Percentiles rank a stretch among this genome's conserved stretches.
Evolutionary conservation across 306 rosid species (phyloP).

Genomic region (Trifolium pratense): DNA sequence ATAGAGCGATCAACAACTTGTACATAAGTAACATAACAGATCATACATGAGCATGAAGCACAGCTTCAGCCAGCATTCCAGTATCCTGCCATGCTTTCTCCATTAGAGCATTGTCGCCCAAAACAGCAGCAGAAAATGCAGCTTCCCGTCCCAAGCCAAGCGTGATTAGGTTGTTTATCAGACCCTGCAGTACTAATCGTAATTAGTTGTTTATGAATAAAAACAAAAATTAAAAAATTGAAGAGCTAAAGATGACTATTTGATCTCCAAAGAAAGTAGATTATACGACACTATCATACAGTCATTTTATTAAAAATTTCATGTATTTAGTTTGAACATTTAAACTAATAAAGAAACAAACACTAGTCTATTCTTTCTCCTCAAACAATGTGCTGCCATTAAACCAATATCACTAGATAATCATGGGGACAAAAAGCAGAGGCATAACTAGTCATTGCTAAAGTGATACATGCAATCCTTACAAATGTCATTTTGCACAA

Average conservation of each 20-base stretch:
- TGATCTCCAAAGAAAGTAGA: slow-evolving; percentile 24
- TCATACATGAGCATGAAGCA: slow-evolving; percentile 95
- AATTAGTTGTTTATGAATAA: slow-evolving; percentile 20
- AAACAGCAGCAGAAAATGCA: slow-evolving; percentile 93
- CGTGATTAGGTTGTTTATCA: slow-evolving; percentile 79
- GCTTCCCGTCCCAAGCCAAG: slow-evolving; percentile 97
- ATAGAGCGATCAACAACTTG: slow-evolving; percentile 17
- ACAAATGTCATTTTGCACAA: background rate
- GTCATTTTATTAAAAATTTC: slow-evolving; percentile 11
- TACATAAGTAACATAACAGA: background rate
- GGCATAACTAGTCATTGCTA: background rate
- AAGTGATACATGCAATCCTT: background rate
- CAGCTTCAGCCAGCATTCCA: slow-evolving; percentile 99
- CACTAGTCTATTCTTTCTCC: background rate
- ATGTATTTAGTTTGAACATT: slow-evolving; percentile 1
- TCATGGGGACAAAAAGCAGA: slow-evolving; percentile 20
- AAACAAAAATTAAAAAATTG: background rate
- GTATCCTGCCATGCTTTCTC: slow-evolving; percentile 99
- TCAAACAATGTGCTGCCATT: background rate
- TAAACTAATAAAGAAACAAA: slow-evolving; percentile 6
- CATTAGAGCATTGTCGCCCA: slow-evolving; percentile 97
- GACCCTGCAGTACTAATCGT: slow-evolving; percentile 63
- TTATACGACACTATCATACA: background rate
- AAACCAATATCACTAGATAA: background rate
- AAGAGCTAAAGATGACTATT: slow-evolving; percentile 22